These are phyloP conservation scores for Xanthoconium separans DNA, from an alignment of 1,284 basidiomycete species.

Conservation along the genomic window DNA sequence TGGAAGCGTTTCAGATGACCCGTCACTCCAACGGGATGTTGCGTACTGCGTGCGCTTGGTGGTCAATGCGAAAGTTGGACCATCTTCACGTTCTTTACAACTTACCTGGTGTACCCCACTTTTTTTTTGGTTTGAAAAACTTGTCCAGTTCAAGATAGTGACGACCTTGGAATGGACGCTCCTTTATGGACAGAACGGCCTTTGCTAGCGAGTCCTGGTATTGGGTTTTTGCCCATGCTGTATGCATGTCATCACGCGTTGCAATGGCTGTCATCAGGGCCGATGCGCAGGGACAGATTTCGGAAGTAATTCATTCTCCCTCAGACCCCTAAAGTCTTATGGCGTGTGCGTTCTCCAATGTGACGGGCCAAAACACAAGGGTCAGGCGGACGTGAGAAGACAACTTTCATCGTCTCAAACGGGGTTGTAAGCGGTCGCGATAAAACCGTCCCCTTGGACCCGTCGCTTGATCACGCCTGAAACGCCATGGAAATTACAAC, in stretches of 20 bases:
- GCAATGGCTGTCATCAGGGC: too few species aligned
- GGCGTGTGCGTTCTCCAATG: too few species aligned
- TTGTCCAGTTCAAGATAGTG: neutral
- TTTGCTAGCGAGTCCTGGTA: too few species aligned
- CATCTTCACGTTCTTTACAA: neutral
- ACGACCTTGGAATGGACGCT: too few species aligned
- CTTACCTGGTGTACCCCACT: neutral
- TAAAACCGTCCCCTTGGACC: neutral
- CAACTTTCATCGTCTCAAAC: neutral
- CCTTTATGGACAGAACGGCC: too few species aligned
- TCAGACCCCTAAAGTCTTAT: too few species aligned
- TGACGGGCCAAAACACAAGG: neutral
- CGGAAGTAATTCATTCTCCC: neutral
- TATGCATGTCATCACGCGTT: too few species aligned
- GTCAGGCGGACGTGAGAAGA: neutral
- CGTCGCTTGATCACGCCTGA: constrained; percentile 3
- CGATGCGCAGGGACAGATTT: neutral
- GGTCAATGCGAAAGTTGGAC: neutral
- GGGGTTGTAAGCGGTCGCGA: neutral
- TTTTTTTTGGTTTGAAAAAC: neutral
- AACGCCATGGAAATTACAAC: constrained; percentile 21
- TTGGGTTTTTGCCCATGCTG: too few species aligned
- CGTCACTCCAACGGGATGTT: neutral
- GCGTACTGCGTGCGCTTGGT: too few species aligned
- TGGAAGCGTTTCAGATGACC: neutral